These are phyloP conservation scores for Alternaria arbusti DNA, from an alignment of 2,329 filamentous ascomycete species.

Conservation along the genomic window DNA sequence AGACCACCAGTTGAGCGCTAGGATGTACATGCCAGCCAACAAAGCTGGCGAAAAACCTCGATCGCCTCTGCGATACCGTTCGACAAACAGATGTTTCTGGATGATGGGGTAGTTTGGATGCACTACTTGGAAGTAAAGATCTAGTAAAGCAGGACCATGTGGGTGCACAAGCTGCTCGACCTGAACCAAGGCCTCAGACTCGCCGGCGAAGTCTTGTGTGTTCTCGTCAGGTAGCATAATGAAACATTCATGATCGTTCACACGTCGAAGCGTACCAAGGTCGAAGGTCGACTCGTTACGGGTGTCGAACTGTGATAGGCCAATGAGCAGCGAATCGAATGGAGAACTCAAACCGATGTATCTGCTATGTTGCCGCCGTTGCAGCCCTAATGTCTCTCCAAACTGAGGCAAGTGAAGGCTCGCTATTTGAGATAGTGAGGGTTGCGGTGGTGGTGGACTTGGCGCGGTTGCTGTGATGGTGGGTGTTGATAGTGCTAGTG, in stretches of 20 bases:
- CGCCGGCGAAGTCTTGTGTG: slow-evolving; percentile 74
- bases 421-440: slow-evolving; percentile 35
- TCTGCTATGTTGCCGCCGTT: slow-evolving; percentile 79
- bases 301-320: slow-evolving; percentile 78
- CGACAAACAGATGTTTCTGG: slow-evolving; percentile 79
- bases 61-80: slow-evolving; percentile 76
- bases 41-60: slow-evolving; percentile 77
- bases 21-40: slow-evolving; percentile 80
- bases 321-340: slow-evolving; percentile 83
- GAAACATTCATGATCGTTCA: slow-evolving; percentile 80
- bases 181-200: slow-evolving; percentile 70
- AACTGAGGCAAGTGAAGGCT: slow-evolving; percentile 46
- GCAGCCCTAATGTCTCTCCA: slow-evolving; percentile 69
- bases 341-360: slow-evolving; percentile 85
- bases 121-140: slow-evolving; percentile 81
- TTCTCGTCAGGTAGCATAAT: slow-evolving; percentile 77
- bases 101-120: slow-evolving; percentile 84
- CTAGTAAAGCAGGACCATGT: slow-evolving; percentile 77
- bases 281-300: slow-evolving; percentile 80
- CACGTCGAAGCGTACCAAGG: slow-evolving; percentile 69
- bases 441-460: slow-evolving; percentile 43
- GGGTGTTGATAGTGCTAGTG: slow-evolving; percentile 48
- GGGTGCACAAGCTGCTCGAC: slow-evolving; percentile 79
- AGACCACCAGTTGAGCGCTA: slow-evolving; percentile 89
- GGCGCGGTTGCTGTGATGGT: slow-evolving; percentile 50